Conservation (phyloP, 306 rosid genomes). For the Datisca glomerata region DNA sequence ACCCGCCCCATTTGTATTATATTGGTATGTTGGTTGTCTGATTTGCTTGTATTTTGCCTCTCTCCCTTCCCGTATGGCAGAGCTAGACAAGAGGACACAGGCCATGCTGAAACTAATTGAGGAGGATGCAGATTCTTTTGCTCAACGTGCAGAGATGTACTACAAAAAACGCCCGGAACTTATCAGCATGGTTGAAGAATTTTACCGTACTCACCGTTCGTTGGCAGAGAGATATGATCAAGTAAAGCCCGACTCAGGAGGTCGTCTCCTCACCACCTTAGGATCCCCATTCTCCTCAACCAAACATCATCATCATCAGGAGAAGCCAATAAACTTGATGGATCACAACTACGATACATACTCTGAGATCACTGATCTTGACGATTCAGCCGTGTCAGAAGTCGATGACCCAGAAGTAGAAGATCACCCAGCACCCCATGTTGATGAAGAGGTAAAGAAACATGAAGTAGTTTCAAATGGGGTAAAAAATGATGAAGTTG, state of each 20-base stretch:
- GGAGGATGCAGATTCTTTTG: constrained; percentile 86
- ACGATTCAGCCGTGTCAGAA: constrained; percentile 58
- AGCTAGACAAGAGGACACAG: constrained; percentile 53
- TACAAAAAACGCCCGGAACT: constrained; percentile 80
- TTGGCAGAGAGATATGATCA: constrained; percentile 70
- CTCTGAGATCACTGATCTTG: constrained; percentile 37
- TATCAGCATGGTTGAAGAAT: constrained; percentile 66
- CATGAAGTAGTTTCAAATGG: constrained; percentile 10
- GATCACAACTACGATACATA: constrained; percentile 41
- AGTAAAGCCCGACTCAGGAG: constrained; percentile 47
- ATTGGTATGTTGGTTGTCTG: background rate
- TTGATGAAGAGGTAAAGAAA: constrained; percentile 7
- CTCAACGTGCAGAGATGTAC: constrained; percentile 88
- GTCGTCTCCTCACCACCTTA: constrained; percentile 27
- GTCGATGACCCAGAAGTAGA: constrained; percentile 68
- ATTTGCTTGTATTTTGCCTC: constrained; percentile 4
- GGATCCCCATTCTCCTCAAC: constrained; percentile 52
- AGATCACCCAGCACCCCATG: constrained; percentile 18
- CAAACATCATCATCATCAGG: constrained; percentile 24
- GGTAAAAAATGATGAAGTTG: constrained; percentile 20
- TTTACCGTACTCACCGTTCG: constrained; percentile 65
- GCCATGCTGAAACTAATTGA: constrained; percentile 56
- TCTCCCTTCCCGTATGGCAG: constrained; percentile 23
- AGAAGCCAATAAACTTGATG: constrained; percentile 19
- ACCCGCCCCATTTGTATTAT: background rate